Conservation (phyloP, 345 rosid genomes). For the Raphanus raphanistrum region DNA sequence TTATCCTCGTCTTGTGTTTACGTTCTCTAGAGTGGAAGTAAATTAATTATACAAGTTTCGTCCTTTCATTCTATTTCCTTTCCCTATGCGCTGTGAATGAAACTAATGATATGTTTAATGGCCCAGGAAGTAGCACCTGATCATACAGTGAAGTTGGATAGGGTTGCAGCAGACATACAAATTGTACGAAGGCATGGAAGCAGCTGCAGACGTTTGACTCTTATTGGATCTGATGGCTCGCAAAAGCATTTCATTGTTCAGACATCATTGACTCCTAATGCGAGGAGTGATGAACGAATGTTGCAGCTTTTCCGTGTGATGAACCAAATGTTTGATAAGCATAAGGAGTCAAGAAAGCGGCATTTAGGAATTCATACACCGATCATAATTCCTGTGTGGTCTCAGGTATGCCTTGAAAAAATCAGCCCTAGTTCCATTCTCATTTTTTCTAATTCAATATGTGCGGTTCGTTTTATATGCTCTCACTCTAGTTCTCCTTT, state of each 20-base stretch:
- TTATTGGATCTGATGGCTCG: slow-evolving; percentile 97
- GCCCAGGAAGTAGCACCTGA: slow-evolving; percentile 92
- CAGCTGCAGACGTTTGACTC: slow-evolving; percentile 92
- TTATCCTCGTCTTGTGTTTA: neutral
- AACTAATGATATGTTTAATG: slow-evolving; percentile 18
- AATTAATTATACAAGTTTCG: neutral
- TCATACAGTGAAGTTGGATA: slow-evolving; percentile 86
- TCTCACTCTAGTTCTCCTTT: neutral
- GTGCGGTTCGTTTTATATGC: neutral
- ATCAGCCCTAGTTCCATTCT: neutral
- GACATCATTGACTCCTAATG: slow-evolving; percentile 98
- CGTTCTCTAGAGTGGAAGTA: neutral
- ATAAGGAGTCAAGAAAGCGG: slow-evolving; percentile 90
- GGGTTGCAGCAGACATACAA: slow-evolving; percentile 91
- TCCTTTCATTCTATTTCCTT: neutral
- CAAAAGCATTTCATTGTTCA: slow-evolving; percentile 94
- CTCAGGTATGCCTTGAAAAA: slow-evolving; percentile 61
- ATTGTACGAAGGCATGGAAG: slow-evolving; percentile 99
- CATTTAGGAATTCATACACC: slow-evolving; percentile 93
- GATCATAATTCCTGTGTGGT: slow-evolving; percentile 98
- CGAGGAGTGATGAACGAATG: slow-evolving; percentile 95
- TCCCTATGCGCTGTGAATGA: slow-evolving; percentile 7
- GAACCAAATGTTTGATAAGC: slow-evolving; percentile 99
- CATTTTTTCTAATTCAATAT: neutral
- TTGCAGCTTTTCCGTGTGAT: slow-evolving; percentile 96